These are phyloP conservation scores for Trametes sanguinea DNA, from an alignment of 768 basidiomycete species.

Conservation along the genomic window DNA sequence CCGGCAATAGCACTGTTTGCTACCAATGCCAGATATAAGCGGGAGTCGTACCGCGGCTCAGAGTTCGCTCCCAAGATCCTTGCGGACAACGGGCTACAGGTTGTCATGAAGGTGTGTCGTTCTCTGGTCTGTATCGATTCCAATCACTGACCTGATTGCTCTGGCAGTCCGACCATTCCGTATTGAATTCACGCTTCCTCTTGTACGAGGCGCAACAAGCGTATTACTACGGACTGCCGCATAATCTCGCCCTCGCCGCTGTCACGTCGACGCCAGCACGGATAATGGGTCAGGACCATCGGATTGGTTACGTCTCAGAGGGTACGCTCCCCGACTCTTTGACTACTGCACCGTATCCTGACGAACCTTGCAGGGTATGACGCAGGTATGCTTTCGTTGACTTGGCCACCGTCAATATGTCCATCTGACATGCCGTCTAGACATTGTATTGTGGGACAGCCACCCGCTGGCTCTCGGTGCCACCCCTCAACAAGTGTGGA, in stretches of 20 bases:
- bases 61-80: constrained; percentile 67
- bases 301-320: constrained; percentile 61
- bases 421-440: constrained; percentile 34
- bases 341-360: not conserved
- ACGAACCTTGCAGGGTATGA: constrained; percentile 7
- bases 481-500: constrained; percentile 80
- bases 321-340: constrained; percentile 35
- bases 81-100: constrained; percentile 54
- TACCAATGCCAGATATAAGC: constrained; percentile 70
- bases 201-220: constrained; percentile 65
- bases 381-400: not conserved
- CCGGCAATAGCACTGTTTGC: constrained; percentile 83
- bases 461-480: constrained; percentile 80
- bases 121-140: not conserved
- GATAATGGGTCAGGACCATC: constrained; percentile 71
- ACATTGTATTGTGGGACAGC: constrained; percentile 75
- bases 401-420: not conserved
- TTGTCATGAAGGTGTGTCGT: constrained; percentile 57
- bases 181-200: constrained; percentile 55
- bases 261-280: constrained; percentile 74
- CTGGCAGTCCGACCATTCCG: constrained; percentile 53
- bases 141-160: not conserved
- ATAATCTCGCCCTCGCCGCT: constrained; percentile 63
- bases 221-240: constrained; percentile 70
- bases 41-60: constrained; percentile 63